Evolutionary conservation across 1,284 basidiomycete species (phyloP).

Genomic region (Tilletia setariae): DNA sequence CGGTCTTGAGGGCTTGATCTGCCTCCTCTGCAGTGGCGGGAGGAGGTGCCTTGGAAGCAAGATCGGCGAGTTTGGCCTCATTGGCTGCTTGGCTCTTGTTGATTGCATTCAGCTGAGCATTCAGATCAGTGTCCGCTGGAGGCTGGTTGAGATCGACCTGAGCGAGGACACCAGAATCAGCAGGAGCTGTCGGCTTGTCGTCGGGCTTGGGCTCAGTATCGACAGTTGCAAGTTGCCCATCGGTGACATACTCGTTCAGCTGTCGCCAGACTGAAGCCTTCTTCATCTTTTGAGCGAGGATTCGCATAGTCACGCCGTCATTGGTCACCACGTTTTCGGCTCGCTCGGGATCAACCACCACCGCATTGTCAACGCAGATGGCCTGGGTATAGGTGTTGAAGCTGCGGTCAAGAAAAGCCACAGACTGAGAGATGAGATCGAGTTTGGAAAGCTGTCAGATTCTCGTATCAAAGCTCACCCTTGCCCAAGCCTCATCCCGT

Average conservation of each 20-base stretch:
- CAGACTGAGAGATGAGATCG: no score
- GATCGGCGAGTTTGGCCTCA: no score
- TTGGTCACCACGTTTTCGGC: constrained; percentile 14
- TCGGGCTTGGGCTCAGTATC: constrained; percentile 8
- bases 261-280: constrained; percentile 17
- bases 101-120: no score
- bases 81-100: no score
- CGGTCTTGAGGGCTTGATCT: background rate
- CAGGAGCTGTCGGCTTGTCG: background rate
- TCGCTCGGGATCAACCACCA: constrained; percentile 11
- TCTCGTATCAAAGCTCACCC: background rate
- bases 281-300: constrained; percentile 13
- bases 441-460: no score
- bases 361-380: constrained; percentile 17
- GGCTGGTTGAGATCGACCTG: no score
- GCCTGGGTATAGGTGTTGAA: constrained; percentile 16
- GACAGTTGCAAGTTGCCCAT: background rate
- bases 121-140: no score
- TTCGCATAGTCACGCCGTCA: constrained; percentile 15
- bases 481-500: constrained; percentile 1
- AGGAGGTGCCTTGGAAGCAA: no score
- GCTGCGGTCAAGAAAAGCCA: background rate
- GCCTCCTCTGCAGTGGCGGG: background rate
- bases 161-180: no score
- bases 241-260: constrained; percentile 8